Evolutionary conservation across 768 basidiomycete genomes (phyloP), one percentile per base, ranked within the genome.

Genomic region (Serendipita sp.): DNA sequence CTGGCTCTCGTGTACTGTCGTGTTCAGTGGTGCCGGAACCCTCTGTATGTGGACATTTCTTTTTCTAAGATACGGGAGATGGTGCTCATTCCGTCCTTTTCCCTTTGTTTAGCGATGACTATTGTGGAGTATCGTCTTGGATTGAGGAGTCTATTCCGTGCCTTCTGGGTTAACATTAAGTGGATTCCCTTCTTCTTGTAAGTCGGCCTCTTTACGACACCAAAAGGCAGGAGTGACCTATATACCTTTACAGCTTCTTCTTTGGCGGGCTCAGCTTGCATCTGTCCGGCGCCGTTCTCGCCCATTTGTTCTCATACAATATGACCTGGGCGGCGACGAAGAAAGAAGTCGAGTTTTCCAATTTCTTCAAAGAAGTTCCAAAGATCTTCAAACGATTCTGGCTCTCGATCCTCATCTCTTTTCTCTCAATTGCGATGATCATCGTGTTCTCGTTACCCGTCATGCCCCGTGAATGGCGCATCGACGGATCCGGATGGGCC

Each of bases 351-450:
- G 68, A 74, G 63, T 70, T 68, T 44, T 69, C 69, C 47, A 75
- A 74, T 62, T 73, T 76, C 70, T 73, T 73, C 68, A 68, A 73
- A 54, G 75, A 76, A 67, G 60, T 76, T 24, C 75, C 75, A 3
- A 65, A 68, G 16, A 72, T 75, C 60, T 69, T 71, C 65, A 72
- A 73, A 66, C 70, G 73, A 15, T 75, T 75, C 71, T 73, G 71
- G 70, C 64, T 45, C 67, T 71, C 60, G 28, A 66, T 63, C 65
- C 45, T 75, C 15, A 45, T 70, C n/a, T 72, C 73, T 47, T 69
- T 67, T 54, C 62, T 69, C 53, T 51, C 60, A 30, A 51, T 71
- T 38, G 68, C 66, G 16, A 71, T 66, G 35, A 69, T 72, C 51
- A 70, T 71, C 62, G 64, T 75, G 51, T 64, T 69, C n/a, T 66